These are phyloP conservation scores for Pyrenopolyporus hunteri DNA, from an alignment of 495 filamentous ascomycete genomes.

Conservation along the genomic window DNA sequence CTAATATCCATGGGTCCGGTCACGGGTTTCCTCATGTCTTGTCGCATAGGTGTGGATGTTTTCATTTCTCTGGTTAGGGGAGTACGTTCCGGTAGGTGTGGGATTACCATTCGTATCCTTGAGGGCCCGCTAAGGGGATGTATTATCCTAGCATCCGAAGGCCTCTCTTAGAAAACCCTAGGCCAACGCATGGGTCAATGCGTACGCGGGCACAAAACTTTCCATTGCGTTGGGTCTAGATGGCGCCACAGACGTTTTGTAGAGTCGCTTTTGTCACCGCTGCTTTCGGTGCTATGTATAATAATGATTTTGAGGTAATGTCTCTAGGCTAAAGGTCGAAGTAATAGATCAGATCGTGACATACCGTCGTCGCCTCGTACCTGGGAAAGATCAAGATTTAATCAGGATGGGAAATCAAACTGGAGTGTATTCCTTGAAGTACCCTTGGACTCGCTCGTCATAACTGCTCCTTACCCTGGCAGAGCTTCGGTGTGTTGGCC, in stretches of 20 bases:
- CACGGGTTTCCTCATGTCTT: neutral
- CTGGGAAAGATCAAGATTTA: no score
- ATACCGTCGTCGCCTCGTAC: no score
- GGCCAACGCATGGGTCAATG: constrained; percentile 26
- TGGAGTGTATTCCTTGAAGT: no score
- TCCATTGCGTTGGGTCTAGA: constrained; percentile 13
- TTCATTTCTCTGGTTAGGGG: neutral
- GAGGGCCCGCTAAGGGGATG: constrained; percentile 29
- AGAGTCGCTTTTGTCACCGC: constrained; percentile 13
- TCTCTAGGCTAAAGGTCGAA: no score
- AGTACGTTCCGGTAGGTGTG: constrained; percentile 11
- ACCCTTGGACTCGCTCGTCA: no score
- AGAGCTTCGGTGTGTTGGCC: constrained; percentile 7
- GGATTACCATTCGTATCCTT: constrained; percentile 29
- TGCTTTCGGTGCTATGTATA: constrained; percentile 4
- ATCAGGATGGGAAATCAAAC: no score
- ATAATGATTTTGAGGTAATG: no score
- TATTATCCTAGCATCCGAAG: constrained; percentile 14
- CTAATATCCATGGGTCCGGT: neutral
- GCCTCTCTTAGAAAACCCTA: constrained; percentile 19
- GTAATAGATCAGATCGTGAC: no score
- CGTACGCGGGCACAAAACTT: constrained; percentile 33
- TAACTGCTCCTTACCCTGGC: neutral
- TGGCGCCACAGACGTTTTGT: constrained; percentile 1
- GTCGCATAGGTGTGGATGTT: neutral